Conservation (phyloP, 2,329 filamentous ascomycete species). For the Emergomyces orientalis region DNA sequence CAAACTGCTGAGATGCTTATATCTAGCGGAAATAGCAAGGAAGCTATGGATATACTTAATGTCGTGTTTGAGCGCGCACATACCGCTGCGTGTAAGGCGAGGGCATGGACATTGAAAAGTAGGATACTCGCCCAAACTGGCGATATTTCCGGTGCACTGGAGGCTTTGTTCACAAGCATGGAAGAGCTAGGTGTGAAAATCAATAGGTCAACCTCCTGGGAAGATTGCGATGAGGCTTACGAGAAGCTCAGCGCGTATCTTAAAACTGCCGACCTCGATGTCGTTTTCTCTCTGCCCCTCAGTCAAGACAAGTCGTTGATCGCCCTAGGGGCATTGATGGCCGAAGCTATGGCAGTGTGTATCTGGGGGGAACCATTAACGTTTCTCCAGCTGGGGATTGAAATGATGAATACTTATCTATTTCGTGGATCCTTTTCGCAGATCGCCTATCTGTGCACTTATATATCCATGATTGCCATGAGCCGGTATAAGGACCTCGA, state of each 20-base stretch:
- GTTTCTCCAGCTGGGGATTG: slow-evolving; percentile 52
- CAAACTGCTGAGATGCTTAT: slow-evolving; percentile 74
- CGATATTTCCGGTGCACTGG: slow-evolving; percentile 59
- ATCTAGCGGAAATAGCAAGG: slow-evolving; percentile 61
- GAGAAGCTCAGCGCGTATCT: slow-evolving; percentile 52
- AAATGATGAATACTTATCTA: slow-evolving; percentile 48
- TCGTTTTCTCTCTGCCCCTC: slow-evolving; percentile 31
- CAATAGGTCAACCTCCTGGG: slow-evolving; percentile 57
- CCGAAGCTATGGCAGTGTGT: slow-evolving; percentile 49
- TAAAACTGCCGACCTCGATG: slow-evolving; percentile 45
- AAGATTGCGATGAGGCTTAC: slow-evolving; percentile 70
- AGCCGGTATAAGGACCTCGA: slow-evolving; percentile 50
- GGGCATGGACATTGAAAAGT: slow-evolving; percentile 73
- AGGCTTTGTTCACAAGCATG: slow-evolving; percentile 61
- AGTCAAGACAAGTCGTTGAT: slow-evolving; percentile 36
- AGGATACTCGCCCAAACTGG: slow-evolving; percentile 68
- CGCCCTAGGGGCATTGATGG: slow-evolving; percentile 46
- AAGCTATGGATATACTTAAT: slow-evolving; percentile 59
- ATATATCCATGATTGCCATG: slow-evolving; percentile 48
- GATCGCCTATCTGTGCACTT: slow-evolving; percentile 49
- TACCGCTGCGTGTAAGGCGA: slow-evolving; percentile 67
- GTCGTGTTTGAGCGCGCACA: slow-evolving; percentile 62
- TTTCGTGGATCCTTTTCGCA: slow-evolving; percentile 48
- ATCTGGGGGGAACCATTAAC: slow-evolving; percentile 53
- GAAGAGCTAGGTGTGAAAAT: slow-evolving; percentile 58